phyloP scores from a whole-genome alignment of 73 alveolate genomes.

The Urostyla sp. region DNA sequence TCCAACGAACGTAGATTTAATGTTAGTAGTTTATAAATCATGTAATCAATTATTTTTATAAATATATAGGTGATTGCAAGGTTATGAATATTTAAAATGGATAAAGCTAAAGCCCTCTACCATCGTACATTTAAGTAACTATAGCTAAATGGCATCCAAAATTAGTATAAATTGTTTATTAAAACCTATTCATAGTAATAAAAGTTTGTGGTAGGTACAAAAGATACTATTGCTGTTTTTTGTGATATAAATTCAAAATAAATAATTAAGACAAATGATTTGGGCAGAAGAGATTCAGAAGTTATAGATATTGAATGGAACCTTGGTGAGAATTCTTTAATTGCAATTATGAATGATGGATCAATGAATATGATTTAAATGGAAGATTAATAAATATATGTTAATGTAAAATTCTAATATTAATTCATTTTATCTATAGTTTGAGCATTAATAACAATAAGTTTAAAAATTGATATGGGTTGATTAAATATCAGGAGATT shows the following conservation, averaged over 20 bases:
- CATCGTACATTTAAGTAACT: not conserved
- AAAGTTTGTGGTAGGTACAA: slow-evolving; percentile 1
- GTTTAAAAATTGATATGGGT: slow-evolving; percentile 68
- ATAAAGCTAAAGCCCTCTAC: not conserved
- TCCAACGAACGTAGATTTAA: not conserved
- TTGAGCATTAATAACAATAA: slow-evolving; percentile 7
- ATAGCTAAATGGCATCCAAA: slow-evolving; percentile 25
- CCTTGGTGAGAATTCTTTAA: slow-evolving; percentile 24
- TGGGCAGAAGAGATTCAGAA: too few relatives aligned
- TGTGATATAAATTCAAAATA: slow-evolving; percentile 9
- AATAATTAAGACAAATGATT: not conserved
- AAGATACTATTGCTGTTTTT: not conserved
- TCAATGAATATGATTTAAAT: not conserved
- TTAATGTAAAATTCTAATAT: too few relatives aligned
- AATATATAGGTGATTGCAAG: not conserved
- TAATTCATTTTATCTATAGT: too few relatives aligned
- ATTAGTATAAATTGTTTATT: not conserved
- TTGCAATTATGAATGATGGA: slow-evolving; percentile 8
- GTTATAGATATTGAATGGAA: slow-evolving; percentile 37
- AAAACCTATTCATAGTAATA: not conserved
- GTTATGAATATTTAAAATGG: not conserved
- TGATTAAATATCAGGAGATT: slow-evolving; percentile 79
- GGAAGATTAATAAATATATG: too few relatives aligned
- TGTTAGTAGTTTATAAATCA: slow-evolving; percentile 2
- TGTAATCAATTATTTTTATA: not conserved